phyloP scores from a whole-genome alignment of 2,329 filamentous ascomycete genomes.

The Chalara sp. region DNA sequence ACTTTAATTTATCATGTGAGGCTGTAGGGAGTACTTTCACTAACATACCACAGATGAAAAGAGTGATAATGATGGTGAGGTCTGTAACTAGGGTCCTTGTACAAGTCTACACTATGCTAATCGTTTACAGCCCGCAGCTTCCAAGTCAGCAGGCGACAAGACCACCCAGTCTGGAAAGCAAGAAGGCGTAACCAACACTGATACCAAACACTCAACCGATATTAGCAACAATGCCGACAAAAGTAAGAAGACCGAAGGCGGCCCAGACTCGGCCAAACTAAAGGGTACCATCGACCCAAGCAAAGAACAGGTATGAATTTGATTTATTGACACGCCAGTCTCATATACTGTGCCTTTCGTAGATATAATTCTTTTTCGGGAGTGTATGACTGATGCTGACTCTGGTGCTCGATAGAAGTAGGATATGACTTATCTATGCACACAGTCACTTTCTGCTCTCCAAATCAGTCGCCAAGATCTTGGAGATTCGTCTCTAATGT shows the following conservation, averaged over 20 bases:
- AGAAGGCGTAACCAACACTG: slow-evolving; percentile 42
- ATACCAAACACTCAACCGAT: slow-evolving; percentile 42
- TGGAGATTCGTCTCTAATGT: too few species aligned
- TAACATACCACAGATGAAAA: too few species aligned
- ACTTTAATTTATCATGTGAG: too few species aligned
- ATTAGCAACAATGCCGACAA: slow-evolving; percentile 36
- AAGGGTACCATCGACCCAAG: slow-evolving; percentile 39
- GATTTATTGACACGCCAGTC: background rate
- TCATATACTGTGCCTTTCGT: background rate
- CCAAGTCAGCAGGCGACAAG: slow-evolving; percentile 25
- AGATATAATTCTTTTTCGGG: slow-evolving; percentile 8
- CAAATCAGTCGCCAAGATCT: too few species aligned
- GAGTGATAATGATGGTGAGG: slow-evolving; percentile 11
- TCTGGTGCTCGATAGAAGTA: too few species aligned
- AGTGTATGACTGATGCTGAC: background rate
- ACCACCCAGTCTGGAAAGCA: slow-evolving; percentile 44
- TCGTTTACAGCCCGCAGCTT: slow-evolving; percentile 15
- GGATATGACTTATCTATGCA: too few species aligned
- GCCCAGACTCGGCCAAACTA: slow-evolving; percentile 46
- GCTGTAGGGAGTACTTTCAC: too few species aligned
- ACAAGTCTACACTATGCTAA: too few species aligned
- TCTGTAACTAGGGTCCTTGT: slow-evolving; percentile 1
- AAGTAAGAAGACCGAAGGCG: slow-evolving; percentile 51
- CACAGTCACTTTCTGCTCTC: too few species aligned
- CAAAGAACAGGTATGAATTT: slow-evolving; percentile 19